phyloP scores from a whole-genome alignment of 2,329 filamentous ascomycete genomes.

The Acephala macrosclerotiorum region DNA sequence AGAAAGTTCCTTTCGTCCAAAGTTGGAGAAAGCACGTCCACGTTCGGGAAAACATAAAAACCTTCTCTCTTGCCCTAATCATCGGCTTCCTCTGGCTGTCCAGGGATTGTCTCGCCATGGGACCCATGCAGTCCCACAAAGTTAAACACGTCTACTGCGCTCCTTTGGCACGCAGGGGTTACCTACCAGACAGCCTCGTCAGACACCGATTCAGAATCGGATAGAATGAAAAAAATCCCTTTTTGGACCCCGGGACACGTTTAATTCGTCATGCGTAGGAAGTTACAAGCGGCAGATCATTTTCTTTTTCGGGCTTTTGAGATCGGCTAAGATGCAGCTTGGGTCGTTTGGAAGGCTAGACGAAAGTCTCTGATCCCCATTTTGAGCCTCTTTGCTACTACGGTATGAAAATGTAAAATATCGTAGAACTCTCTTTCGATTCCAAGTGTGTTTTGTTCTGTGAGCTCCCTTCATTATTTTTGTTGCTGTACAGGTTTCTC shows the following conservation, averaged over 20 bases:
- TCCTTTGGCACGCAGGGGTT: background rate
- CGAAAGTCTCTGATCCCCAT: background rate
- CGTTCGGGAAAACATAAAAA: too few species aligned
- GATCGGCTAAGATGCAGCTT: background rate
- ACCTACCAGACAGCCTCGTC: too few species aligned
- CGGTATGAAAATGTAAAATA: background rate
- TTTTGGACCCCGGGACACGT: background rate
- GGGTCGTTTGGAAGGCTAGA: background rate
- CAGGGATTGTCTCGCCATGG: background rate
- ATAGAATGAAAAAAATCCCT: background rate
- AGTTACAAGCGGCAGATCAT: background rate
- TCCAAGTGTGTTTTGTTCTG: background rate
- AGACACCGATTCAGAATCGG: background rate
- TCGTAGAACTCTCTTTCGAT: background rate
- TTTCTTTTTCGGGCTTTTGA: background rate
- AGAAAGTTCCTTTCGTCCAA: too few species aligned
- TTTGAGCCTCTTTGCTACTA: background rate
- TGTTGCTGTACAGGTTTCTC: background rate
- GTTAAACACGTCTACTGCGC: background rate
- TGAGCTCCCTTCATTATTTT: background rate
- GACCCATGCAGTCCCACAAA: background rate
- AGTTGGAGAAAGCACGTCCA: too few species aligned
- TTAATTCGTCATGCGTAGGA: constrained; percentile 2
- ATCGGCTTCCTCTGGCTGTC: background rate
- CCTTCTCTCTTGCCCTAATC: background rate